Evolutionary conservation across 2,329 filamentous ascomycete species (phyloP), one percentile per base, ranked within the genome.

Genomic region (Diplodia corticola): DNA sequence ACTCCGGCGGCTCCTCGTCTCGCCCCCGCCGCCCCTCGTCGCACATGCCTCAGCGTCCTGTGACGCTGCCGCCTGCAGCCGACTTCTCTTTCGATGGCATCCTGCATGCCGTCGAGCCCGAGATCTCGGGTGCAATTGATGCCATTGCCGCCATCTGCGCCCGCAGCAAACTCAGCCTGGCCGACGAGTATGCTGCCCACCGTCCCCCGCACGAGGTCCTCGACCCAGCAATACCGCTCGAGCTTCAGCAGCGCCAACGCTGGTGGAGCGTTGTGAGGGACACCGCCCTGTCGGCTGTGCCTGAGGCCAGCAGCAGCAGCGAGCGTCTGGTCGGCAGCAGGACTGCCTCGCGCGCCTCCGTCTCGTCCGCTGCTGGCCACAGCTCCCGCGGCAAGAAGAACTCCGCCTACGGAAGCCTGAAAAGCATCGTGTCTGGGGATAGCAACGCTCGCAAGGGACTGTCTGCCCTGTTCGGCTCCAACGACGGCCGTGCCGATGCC

Each of bases 131-230:
- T 15, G 86, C 86, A 10, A 80, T 89, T 63, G 84, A 88, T 71
- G 84, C 85, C 17, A 88, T 89, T 69, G 85, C 86, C 26, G 85
- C 88, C 70, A 88, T 89, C 67, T 87, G 85, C 69, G 86, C 86
- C 3, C 80, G 85, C 67, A 88, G 85, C 74, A 83, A 83, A 69
- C 77, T 88, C 71, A 88, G 85, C 70, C 76, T 89, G 67, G 85
- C 86, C 10, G 85, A 88, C 71, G 86, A 88, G 72, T 87, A 89
- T 72, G 83, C 82, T 37, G 85, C 85, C 50, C 86, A 89, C 73
- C 81, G 88, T 40, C 86, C 86, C 24, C 86, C 86, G 0, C 78
- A 87, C 64, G 85, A 88, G 73, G 86, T 88, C 69, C 74, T 75
- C 9, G 66, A 67, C 33, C 33, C 55, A 17, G 76, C 74, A 13